A percentile compares a stretch with the other conserved stretches of the same genome.
These are phyloP conservation scores for Mycena haematopus DNA, from an alignment of 768 basidiomycete genomes.

Conservation along the genomic window DNA sequence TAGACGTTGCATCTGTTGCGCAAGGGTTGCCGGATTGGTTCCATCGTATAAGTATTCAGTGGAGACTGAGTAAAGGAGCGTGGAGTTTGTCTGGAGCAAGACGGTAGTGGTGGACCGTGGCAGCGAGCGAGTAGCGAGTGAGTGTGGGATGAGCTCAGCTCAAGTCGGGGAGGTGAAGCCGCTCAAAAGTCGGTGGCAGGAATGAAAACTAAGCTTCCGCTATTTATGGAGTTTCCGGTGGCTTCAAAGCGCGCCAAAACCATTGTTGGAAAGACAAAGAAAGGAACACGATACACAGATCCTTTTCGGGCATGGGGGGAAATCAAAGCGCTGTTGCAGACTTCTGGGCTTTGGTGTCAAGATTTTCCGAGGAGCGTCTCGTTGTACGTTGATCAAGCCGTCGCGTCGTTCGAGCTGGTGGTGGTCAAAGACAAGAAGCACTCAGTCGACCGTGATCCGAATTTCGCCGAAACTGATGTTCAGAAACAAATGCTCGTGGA, in stretches of 20 bases:
- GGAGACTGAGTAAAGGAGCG: not conserved
- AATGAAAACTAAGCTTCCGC: not conserved
- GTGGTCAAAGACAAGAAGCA: not conserved
- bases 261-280: slow-evolving; percentile 11
- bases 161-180: not conserved
- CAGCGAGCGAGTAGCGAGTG: not conserved
- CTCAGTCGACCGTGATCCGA: too few relatives aligned
- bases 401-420: too few relatives aligned
- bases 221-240: not conserved
- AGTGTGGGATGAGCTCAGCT: slow-evolving; percentile 21
- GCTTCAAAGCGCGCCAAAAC: slow-evolving; percentile 6
- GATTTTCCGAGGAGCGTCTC: too few relatives aligned
- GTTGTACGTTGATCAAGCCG: too few relatives aligned
- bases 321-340: not conserved
- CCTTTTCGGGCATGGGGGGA: not conserved
- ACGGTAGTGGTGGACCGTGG: too few relatives aligned
- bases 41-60: not conserved
- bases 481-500: too few relatives aligned
- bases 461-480: too few relatives aligned
- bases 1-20: slow-evolving; percentile 19
- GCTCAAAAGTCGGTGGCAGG: not conserved
- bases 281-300: not conserved
- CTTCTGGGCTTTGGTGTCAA: not conserved
- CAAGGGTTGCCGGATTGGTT: not conserved
- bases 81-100: not conserved